Base-by-base conservation (phyloP, 768 basidiomycete genomes). In the Crucibulum laeve region DNA sequence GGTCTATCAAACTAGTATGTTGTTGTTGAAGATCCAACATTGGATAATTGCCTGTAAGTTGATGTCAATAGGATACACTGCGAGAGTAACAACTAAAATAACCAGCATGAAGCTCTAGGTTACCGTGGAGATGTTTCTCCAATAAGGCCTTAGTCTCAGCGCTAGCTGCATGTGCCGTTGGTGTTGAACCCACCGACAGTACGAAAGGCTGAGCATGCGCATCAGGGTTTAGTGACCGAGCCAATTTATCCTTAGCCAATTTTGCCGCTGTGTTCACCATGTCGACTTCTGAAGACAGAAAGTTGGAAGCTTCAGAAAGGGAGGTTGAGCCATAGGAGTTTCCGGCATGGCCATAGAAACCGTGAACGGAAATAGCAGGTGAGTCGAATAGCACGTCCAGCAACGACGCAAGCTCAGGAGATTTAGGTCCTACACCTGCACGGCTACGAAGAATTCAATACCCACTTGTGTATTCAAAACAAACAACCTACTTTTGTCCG, bases 151-250 rank as follows among this genome's bases (percentile, higher is more conserved):
- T 69, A 15, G 69, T 70, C 52, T 72, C 76, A 18, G 72, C 64
- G 23, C 74, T 79, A 10, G 84, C 87, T 7, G 84, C 84, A 56
- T 91, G 87, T 0, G 90, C 91, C 2, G 90, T 83, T 1, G 91
- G 91, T 2, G 91, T 92, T n/a, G 89, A 85, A 17, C 91, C 90
- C 1, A 92, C 82, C 2, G 86, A 85, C 25, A 93, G 64, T 1
- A 88, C 74, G 52, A 87, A 91, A 4, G 77, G 72, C 26, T 67
- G 61, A 4, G 67, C 64, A 42, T 70, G 61, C 30, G 57, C 45
- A 4, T 45, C 38, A n/a, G 49, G 56, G 28, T 62, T 57, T 10
- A 64, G 55, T 11, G 67, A 64, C 26, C 56, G 54, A 6, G 65
- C 57, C 23, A 82, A 62, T 39, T 76, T 60, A 28, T 70, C 66